phyloP scores from a whole-genome alignment of 352 stramenopile species.

The Blastocystis sp. region DNA sequence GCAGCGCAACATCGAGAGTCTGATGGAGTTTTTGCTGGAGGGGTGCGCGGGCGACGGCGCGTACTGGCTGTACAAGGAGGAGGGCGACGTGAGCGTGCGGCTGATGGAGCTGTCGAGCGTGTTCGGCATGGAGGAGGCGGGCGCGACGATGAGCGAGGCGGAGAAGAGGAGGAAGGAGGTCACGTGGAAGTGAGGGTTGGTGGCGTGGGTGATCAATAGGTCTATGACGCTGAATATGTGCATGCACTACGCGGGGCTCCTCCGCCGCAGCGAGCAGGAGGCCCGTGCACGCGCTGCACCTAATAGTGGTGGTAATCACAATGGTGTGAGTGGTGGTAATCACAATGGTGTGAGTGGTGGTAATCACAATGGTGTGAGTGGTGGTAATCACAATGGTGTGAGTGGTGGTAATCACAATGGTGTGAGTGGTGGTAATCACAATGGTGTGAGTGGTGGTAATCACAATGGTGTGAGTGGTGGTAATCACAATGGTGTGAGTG shows the following conservation, averaged over 20 bases:
- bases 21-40: background rate
- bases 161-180: background rate
- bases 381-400: too few relatives aligned
- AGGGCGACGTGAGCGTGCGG: background rate
- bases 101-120: background rate
- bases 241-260: constrained; percentile 4
- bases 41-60: background rate
- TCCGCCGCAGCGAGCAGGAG: background rate
- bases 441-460: too few relatives aligned
- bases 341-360: too few relatives aligned
- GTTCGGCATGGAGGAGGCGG: background rate
- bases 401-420: too few relatives aligned
- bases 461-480: too few relatives aligned
- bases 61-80: constrained; percentile 52
- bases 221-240: background rate
- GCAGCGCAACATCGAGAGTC: constrained; percentile 3
- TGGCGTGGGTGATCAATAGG: background rate
- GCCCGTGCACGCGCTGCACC: background rate
- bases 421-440: too few relatives aligned
- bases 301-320: too few relatives aligned
- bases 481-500: too few relatives aligned
- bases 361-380: too few relatives aligned
- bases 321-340: too few relatives aligned
- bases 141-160: background rate
- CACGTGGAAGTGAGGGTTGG: background rate